These are phyloP conservation scores for Gaeumannomyces sp. DNA, from an alignment of 2,329 filamentous ascomycete species.

Conservation along the genomic window DNA sequence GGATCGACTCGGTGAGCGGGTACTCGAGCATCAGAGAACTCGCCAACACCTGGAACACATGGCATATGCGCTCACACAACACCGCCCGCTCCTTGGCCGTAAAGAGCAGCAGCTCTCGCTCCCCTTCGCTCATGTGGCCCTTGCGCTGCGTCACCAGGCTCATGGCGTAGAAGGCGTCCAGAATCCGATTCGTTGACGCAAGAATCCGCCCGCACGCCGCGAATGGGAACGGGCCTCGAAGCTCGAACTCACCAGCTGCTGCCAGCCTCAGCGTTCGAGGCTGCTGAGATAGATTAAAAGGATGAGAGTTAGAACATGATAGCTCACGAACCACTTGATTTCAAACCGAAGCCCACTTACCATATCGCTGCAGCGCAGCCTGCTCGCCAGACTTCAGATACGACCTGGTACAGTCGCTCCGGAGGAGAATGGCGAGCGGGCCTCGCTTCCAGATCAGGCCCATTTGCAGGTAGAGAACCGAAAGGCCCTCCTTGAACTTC, in stretches of 20 bases:
- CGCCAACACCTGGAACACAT: conserved; percentile 79
- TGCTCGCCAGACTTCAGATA: conserved; percentile 91
- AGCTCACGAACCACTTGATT: not conserved
- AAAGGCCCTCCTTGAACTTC: conserved; percentile 84
- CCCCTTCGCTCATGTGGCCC: conserved; percentile 66
- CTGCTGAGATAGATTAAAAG: conserved; percentile 25
- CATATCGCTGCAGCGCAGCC: conserved; percentile 76
- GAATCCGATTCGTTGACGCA: conserved; percentile 71
- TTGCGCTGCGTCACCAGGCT: conserved; percentile 85
- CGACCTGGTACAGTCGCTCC: conserved; percentile 49
- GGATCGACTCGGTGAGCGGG: conserved; percentile 81
- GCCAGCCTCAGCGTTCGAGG: conserved; percentile 67
- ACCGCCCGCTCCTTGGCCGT: conserved; percentile 74
- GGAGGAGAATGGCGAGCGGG: conserved; percentile 67
- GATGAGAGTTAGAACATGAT: not conserved
- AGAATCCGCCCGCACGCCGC: conserved; percentile 69
- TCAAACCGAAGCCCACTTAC: not conserved
- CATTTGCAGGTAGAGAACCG: conserved; percentile 90
- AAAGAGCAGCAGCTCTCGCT: conserved; percentile 72
- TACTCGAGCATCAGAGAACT: conserved; percentile 93
- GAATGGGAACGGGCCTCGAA: conserved; percentile 79
- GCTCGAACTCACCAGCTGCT: conserved; percentile 80
- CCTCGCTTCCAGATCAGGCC: conserved; percentile 94
- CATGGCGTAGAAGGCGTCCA: conserved; percentile 95
- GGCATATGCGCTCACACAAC: conserved; percentile 82